Percentiles rank a stretch among this genome's conserved stretches.
Conservation (phyloP, 345 rosid species). For the Barbarea vulgaris region DNA sequence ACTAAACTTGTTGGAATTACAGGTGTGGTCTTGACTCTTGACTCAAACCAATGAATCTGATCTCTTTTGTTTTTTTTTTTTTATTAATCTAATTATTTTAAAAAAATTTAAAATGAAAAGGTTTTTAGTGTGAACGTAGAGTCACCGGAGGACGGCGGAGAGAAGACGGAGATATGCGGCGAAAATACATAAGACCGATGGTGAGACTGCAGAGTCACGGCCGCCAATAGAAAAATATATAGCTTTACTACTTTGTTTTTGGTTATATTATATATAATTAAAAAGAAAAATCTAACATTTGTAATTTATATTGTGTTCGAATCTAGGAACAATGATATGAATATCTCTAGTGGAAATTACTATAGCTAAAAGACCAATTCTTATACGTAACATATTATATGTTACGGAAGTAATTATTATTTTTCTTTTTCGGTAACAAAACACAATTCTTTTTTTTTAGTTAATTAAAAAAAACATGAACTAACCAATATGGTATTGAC, state of each 20-base stretch:
- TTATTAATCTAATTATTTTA: background rate
- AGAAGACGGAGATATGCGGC: slow-evolving; percentile 31
- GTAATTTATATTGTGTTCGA: background rate
- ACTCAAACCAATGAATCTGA: slow-evolving; percentile 29
- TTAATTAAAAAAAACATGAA: background rate
- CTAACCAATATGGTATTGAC: background rate
- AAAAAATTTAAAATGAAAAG: background rate
- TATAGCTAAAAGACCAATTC: background rate
- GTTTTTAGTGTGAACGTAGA: slow-evolving; percentile 22
- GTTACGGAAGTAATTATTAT: background rate
- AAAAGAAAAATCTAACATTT: background rate
- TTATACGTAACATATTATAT: no score
- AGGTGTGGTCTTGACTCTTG: slow-evolving; percentile 33
- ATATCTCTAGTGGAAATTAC: background rate
- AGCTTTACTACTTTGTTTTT: background rate
- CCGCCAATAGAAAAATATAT: background rate
- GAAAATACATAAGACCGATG: slow-evolving; percentile 10
- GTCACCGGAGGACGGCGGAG: slow-evolving; percentile 31
- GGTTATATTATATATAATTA: background rate
- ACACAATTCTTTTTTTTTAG: no score
- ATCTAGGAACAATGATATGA: slow-evolving; percentile 20
- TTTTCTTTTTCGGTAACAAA: no score
- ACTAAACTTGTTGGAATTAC: slow-evolving; percentile 40
- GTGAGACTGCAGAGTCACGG: slow-evolving; percentile 7
- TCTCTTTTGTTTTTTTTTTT: slow-evolving; percentile 2